Evolutionary conservation across 257 asterid genomes (phyloP).

Genomic region (Salvia splendens): DNA sequence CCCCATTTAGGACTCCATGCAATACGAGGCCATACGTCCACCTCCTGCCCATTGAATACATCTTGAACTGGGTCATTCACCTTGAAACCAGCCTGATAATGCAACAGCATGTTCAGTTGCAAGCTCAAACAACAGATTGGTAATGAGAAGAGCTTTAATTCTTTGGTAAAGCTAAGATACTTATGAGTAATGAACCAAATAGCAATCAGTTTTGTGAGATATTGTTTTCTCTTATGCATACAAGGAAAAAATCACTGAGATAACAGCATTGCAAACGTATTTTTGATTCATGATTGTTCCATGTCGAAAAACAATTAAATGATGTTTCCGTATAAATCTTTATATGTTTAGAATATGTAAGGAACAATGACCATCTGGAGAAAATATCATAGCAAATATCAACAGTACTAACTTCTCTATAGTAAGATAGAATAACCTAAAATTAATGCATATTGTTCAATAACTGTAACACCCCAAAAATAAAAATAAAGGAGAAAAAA

Average conservation of each 20-base stretch:
- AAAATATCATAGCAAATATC: not conserved
- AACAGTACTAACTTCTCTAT: not conserved
- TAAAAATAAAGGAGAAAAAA: no score
- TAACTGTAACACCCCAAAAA: no score
- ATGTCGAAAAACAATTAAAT: not conserved
- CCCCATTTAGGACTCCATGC: slow-evolving; percentile 98
- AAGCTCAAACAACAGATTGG: slow-evolving; percentile 4
- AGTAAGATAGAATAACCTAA: not conserved
- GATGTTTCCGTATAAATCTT: not conserved
- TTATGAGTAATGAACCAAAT: not conserved
- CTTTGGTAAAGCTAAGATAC: not conserved
- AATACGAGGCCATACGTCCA: slow-evolving; percentile 94
- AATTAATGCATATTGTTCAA: no score
- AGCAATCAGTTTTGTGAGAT: slow-evolving; percentile 3
- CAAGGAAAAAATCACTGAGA: not conserved
- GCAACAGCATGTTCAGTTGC: slow-evolving; percentile 14
- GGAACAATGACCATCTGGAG: no score
- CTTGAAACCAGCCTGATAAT: slow-evolving; percentile 80
- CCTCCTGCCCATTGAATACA: slow-evolving; percentile 82
- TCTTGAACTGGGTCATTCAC: slow-evolving; percentile 64
- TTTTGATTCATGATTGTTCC: no score
- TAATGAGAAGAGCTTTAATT: slow-evolving; percentile 9
- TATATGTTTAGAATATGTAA: no score
- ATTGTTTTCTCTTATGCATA: not conserved
- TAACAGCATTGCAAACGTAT: no score